These are phyloP conservation scores for Nyssa sinensis DNA, from an alignment of 148 eudicot species.

Conservation along the genomic window DNA sequence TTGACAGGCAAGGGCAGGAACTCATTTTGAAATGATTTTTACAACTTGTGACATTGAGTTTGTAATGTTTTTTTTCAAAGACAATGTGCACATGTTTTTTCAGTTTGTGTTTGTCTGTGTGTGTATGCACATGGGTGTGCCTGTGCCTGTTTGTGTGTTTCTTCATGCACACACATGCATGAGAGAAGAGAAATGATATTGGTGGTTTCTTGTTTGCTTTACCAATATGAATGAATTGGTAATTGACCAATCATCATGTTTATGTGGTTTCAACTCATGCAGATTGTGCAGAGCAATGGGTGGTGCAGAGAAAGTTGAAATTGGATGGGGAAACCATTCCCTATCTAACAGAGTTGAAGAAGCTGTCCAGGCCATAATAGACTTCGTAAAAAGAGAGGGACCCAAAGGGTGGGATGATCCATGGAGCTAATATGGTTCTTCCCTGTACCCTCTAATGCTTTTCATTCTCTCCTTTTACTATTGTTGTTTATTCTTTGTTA, in stretches of 20 bases:
- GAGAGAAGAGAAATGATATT: not conserved
- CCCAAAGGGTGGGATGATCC: conserved; percentile 99
- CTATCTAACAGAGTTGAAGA: conserved; percentile 82
- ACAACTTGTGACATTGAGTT: not conserved
- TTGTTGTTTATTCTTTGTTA: not conserved
- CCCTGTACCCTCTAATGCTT: not conserved
- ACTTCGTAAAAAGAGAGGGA: conserved; percentile 70
- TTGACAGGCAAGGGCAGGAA: conserved; percentile 50
- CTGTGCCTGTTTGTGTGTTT: too few relatives aligned
- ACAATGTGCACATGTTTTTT: too few relatives aligned
- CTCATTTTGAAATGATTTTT: not conserved
- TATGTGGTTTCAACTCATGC: conserved; percentile 15
- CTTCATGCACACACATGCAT: too few relatives aligned
- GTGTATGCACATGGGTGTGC: not conserved
- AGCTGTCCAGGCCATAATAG: conserved; percentile 75
- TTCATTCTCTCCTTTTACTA: not conserved
- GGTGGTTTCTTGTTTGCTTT: not conserved
- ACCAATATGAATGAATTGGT: not conserved
- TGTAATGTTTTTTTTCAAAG: not conserved
- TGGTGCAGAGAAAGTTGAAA: conserved; percentile 90
- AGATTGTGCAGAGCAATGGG: conserved; percentile 93
- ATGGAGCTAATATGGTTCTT: conserved; percentile 49
- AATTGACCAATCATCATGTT: not conserved
- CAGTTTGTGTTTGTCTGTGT: not conserved
- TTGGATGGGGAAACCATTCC: conserved; percentile 85